phyloP scores from a whole-genome alignment of 306 rosid genomes.

The Cicer bijugum region DNA sequence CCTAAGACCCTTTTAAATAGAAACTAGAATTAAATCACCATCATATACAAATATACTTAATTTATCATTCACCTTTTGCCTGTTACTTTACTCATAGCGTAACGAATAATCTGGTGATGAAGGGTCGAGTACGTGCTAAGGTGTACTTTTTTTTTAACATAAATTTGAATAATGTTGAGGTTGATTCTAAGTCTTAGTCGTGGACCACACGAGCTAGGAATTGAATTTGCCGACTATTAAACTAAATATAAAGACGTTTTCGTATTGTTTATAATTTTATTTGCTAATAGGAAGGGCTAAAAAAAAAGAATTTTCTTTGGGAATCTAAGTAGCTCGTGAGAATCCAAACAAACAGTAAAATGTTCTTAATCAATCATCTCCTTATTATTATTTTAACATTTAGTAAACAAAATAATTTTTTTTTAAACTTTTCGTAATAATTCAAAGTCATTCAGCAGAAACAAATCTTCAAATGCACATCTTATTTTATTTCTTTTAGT shows the following conservation, averaged over 20 bases:
- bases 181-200: constrained; percentile 4
- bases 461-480: constrained; percentile 12
- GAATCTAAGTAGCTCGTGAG: not conserved
- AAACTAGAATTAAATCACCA: too few relatives aligned
- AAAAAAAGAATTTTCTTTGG: not conserved
- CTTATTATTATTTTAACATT: constrained; percentile 6
- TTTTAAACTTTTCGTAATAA: constrained; percentile 2
- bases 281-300: not conserved
- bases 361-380: constrained; percentile 11
- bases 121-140: not conserved
- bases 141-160: not conserved
- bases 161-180: not conserved
- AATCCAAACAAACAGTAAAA: constrained; percentile 29
- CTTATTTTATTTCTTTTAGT: too few relatives aligned
- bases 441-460: constrained; percentile 32
- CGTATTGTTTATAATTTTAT: not conserved
- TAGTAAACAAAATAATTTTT: constrained; percentile 9
- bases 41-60: too few relatives aligned
- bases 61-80: not conserved
- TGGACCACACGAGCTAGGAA: constrained; percentile 7
- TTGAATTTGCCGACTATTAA: not conserved
- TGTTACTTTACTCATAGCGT: not conserved
- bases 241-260: constrained; percentile 3
- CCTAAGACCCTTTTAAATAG: too few relatives aligned
- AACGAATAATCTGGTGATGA: constrained; percentile 1